phyloP scores from a whole-genome alignment of 176 grass and related monocot species.

The Dactylis glomerata region DNA sequence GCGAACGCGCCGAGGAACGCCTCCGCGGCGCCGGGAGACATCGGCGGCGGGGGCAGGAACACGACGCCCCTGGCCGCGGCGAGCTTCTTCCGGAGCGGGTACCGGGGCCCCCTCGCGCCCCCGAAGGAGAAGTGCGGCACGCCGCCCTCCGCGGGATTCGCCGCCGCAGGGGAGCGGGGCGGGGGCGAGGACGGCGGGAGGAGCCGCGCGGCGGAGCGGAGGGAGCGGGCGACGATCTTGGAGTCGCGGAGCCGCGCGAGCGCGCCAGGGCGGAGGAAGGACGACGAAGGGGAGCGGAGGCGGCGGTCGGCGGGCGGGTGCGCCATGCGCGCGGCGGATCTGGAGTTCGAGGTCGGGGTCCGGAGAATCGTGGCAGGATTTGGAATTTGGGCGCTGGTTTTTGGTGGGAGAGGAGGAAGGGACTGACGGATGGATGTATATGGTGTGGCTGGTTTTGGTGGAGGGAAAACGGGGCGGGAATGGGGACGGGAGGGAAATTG shows the following conservation, averaged over 20 bases:
- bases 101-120: conserved; percentile 23
- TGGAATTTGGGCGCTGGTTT: conserved; percentile 4
- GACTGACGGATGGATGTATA: not conserved
- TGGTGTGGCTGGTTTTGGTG: not conserved
- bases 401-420: not conserved
- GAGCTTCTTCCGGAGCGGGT: conserved; percentile 79
- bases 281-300: conserved; percentile 23
- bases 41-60: conserved; percentile 43
- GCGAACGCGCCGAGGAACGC: conserved; percentile 20
- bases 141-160: not conserved
- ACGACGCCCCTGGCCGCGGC: conserved; percentile 43
- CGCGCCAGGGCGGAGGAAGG: conserved; percentile 71
- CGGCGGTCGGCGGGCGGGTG: conserved; percentile 37
- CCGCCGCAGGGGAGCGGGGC: not conserved
- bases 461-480: conserved; percentile 40
- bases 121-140: conserved; percentile 56
- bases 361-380: not conserved
- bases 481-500: conserved; percentile 13
- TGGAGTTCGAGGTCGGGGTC: not conserved
- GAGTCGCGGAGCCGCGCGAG: conserved; percentile 78
- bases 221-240: conserved; percentile 61
- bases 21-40: conserved; percentile 25
- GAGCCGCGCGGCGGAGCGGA: conserved; percentile 29
- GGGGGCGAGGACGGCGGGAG: not conserved
- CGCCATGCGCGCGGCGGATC: not conserved